Base-by-base conservation (phyloP, 257 asterid genomes). In the Solanum ossicruentum region DNA sequence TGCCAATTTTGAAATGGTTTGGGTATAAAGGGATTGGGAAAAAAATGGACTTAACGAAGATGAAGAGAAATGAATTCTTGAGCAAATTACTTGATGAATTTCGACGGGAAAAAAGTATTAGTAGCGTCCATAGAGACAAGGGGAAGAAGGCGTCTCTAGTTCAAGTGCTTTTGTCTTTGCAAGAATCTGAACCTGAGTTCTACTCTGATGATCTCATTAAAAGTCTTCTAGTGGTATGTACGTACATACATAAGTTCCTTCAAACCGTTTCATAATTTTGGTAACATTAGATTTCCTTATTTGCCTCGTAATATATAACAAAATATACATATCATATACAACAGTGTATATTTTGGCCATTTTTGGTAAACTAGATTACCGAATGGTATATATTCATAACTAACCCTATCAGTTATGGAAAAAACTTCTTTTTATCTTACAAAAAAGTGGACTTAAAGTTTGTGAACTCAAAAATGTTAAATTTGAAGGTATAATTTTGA, bases 21-120 rank as follows among this genome's bases (percentile, higher is more conserved):
- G 95, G 97, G 0, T 91, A 85, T 81, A 86, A 85, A 84, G 95
- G 94, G 61, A 1, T 93, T 45, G 93, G 90, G 63, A 92, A 87
- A 84, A 82, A 69, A 6, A 8, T 88, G 86, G 79, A 83, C 23
- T 21, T 23, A 3, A n/a, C 86, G 79, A 85, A 86, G 3, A 18
- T 81, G 67, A 88, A 85, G 83, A 92, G 95, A 69, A 92, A 92
- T 26, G 88, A 51, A 12, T 88, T 87, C 71, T 70, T 90, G 80
- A 87, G 83, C 15, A 52, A 6, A 12, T 75, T 86, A 41, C 49
- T 88, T 1, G 83, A 84, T 9, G 84, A 81, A 28, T 36, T 55
- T 15, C 85, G 85, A 61, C 61, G 8, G 71, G 5, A 36, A 21
- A 18, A 61, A 36, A 21, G 11, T 18, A 66, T 18, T 15, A 28